phyloP scores from a whole-genome alignment of 768 basidiomycete species.

The Kwoniella sp. region DNA sequence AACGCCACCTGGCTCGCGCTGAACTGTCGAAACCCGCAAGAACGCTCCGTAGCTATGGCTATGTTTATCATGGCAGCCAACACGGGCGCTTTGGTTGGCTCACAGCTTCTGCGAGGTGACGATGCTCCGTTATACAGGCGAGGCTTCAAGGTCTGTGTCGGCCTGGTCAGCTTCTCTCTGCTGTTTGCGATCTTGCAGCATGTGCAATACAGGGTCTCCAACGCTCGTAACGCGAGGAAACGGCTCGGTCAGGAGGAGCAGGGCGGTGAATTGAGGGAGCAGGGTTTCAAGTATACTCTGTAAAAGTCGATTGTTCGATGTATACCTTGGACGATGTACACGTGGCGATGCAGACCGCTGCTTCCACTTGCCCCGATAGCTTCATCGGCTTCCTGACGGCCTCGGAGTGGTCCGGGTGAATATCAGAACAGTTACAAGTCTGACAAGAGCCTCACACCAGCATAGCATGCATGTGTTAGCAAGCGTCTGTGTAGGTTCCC shows the following conservation, averaged over 20 bases:
- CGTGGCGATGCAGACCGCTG: no score
- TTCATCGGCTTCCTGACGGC: no score
- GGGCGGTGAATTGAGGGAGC: neutral
- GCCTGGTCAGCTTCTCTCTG: conserved; percentile 28
- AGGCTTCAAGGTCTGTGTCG: conserved; percentile 43
- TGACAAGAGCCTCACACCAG: no score
- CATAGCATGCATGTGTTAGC: no score
- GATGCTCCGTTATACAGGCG: conserved; percentile 46
- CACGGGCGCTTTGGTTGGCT: conserved; percentile 42
- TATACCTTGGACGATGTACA: no score
- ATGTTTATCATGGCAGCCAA: conserved; percentile 52
- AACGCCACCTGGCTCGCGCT: conserved; percentile 51
- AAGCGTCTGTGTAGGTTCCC: no score
- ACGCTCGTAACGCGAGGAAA: conserved; percentile 19
- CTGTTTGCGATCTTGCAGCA: conserved; percentile 34
- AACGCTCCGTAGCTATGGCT: conserved; percentile 48
- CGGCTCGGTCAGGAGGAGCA: neutral
- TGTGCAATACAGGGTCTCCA: conserved; percentile 42
- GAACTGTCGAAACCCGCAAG: conserved; percentile 38
- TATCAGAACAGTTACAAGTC: no score
- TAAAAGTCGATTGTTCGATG: no score
- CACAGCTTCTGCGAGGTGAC: conserved; percentile 44
- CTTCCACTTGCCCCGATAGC: no score
- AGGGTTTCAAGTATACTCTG: neutral
- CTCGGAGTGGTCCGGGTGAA: no score